phyloP scores from a whole-genome alignment of 192 early-diverging fungal species.

The Umbelopsis ramanniana region DNA sequence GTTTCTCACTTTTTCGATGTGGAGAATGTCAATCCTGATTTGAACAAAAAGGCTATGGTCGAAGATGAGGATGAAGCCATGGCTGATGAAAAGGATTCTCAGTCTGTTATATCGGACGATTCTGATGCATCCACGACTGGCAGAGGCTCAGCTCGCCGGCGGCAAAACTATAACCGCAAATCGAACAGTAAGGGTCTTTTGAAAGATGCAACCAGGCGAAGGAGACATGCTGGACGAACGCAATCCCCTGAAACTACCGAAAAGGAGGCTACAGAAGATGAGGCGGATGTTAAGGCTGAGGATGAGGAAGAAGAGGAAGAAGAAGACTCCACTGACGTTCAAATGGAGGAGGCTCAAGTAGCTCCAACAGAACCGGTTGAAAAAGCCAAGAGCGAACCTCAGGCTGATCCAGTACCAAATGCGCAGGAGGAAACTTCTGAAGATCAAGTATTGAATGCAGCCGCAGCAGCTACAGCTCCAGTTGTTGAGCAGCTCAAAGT shows the following conservation, averaged over 20 bases:
- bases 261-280: slow-evolving; percentile 6
- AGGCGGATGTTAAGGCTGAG: slow-evolving; percentile 4
- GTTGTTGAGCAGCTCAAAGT: slow-evolving; percentile 38
- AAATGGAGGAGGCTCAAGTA: slow-evolving; percentile 7
- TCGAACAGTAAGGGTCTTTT: not conserved
- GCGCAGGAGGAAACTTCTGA: not conserved
- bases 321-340: slow-evolving; percentile 24
- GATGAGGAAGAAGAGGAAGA: slow-evolving; percentile 17
- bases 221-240: slow-evolving; percentile 18
- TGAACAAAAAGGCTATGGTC: slow-evolving; percentile 12
- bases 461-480: slow-evolving; percentile 29
- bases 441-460: slow-evolving; percentile 27
- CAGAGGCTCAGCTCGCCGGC: not conserved
- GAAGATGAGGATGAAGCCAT: slow-evolving; percentile 7
- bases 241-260: slow-evolving; percentile 11
- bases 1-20: slow-evolving; percentile 71
- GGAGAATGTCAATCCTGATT: slow-evolving; percentile 22
- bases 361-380: slow-evolving; percentile 25
- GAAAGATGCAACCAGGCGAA: slow-evolving; percentile 8
- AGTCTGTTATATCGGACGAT: slow-evolving; percentile 9
- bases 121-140: not conserved
- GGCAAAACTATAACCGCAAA: slow-evolving; percentile 16
- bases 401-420: slow-evolving; percentile 35
- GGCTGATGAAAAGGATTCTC: slow-evolving; percentile 25
- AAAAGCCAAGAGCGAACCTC: slow-evolving; percentile 21